Base-by-base conservation (phyloP, 179 eudicot genomes). In the Actinidia polygama region DNA sequence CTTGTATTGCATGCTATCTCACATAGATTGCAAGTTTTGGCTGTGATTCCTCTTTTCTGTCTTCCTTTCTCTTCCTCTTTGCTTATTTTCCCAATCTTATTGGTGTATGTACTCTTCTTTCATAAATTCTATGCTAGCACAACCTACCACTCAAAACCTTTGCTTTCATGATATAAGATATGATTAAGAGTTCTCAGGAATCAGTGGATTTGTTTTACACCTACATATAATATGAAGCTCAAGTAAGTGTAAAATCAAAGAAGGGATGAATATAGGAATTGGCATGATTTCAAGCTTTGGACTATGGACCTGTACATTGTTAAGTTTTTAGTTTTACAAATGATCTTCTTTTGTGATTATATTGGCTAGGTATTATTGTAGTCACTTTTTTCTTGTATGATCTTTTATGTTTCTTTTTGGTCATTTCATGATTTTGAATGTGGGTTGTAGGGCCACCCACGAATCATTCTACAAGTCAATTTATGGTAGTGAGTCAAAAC, bases 391-490 rank as follows among this genome's bases (percentile, higher is more conserved):
- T 11, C 8, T 19, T 8, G 5, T 0, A 59, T 59, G 23, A 10
- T 24, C 16, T 62, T 62, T 21, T 4, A 11, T 62, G 23, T 64
- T 40, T 64, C 21, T 8, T 15, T 11, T 64, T 36, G 70, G 16
- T 24, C 26, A 10, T 10, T 4, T 23, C 3, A 10, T 64, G 1
- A 23, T 63, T 63, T 23, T n/a, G 68, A 21, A 15, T 64, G 26
- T 24, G 70, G 70, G 70, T 40, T 64, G 44, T 64, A 24, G 72
- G 19, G 69, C 18, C 4, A 16, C 72, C 49, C 49, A 16, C 15
- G 72, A 14, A 68, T 67, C 72, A 68, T 68, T 18, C 49, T 68
- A 68, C 6, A 10, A 68, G 18, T 68, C 72, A 68, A 30, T 68
- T n/a, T n/a, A 15, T 36, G 47, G n/a, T n/a, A n/a, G 36, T 68